Conservation (phyloP, 768 basidiomycete species). For the Kwoniella dejecticola region DNA sequence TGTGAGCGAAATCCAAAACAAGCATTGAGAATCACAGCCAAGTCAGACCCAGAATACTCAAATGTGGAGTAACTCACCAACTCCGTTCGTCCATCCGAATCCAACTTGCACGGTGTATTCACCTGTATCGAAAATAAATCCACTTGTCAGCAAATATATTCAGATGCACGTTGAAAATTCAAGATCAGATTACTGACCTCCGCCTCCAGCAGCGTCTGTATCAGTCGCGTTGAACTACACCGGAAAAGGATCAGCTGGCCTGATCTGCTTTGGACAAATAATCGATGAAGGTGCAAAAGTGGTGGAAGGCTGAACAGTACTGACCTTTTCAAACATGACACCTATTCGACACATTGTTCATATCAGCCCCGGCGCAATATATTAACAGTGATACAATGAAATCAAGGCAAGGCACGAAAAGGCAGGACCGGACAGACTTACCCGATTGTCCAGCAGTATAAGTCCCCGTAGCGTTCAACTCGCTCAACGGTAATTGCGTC, state of each 20-base stretch:
- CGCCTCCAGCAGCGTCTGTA: slow-evolving; percentile 59
- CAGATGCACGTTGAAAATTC: no score
- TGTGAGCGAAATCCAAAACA: no score
- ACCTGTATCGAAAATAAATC: not conserved
- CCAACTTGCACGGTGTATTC: slow-evolving; percentile 75
- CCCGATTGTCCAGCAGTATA: slow-evolving; percentile 33
- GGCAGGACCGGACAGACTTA: no score
- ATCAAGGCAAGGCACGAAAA: no score
- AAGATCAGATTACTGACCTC: no score
- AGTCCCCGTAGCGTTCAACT: slow-evolving; percentile 49
- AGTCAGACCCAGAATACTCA: no score
- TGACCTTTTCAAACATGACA: slow-evolving; percentile 1
- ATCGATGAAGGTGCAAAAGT: no score
- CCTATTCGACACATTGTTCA: not conserved
- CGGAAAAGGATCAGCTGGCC: not conserved
- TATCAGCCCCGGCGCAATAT: not conserved
- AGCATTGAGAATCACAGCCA: not conserved
- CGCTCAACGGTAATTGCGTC: slow-evolving; percentile 63
- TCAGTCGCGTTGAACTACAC: slow-evolving; percentile 72
- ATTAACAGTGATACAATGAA: no score
- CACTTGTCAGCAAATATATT: no score
- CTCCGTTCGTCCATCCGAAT: slow-evolving; percentile 55
- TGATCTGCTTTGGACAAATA: no score
- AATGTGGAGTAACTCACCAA: slow-evolving; percentile 31
- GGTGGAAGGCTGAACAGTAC: not conserved